phyloP scores from a whole-genome alignment of 257 asterid species.

The Paulownia fortunei region DNA sequence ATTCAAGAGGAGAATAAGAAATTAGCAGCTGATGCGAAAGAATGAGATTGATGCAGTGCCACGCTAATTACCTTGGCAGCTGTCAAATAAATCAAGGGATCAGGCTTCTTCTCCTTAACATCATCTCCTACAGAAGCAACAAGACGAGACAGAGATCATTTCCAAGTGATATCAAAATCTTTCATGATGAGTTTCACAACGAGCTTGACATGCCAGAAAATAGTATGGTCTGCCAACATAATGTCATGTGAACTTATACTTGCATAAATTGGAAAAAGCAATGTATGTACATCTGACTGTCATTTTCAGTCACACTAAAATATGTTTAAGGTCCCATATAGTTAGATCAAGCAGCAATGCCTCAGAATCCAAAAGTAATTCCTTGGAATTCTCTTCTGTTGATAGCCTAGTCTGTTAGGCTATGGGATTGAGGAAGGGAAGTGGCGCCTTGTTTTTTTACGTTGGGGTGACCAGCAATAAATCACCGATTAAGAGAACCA shows the following conservation, averaged over 20 bases:
- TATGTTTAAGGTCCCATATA: no score
- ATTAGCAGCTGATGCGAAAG: slow-evolving; percentile 5
- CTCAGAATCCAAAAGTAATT: no score
- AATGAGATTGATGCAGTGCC: slow-evolving; percentile 7
- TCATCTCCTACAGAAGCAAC: slow-evolving; percentile 73
- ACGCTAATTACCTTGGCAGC: slow-evolving; percentile 68
- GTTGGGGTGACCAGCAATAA: no score
- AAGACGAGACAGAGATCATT: background rate
- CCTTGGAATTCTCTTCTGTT: no score
- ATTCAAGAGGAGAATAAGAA: background rate
- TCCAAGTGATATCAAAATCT: background rate
- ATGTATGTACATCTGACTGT: background rate
- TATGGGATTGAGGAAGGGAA: no score
- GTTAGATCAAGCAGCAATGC: no score
- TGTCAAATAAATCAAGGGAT: slow-evolving; percentile 82
- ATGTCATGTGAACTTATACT: background rate
- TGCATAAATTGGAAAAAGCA: background rate
- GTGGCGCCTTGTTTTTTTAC: no score
- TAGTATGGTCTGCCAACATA: background rate
- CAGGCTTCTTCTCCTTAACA: slow-evolving; percentile 92
- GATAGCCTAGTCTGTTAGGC: no score
- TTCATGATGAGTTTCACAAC: background rate
- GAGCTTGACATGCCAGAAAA: background rate
- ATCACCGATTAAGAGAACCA: no score
- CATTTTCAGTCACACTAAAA: no score